phyloP scores from a whole-genome alignment of 2,329 filamentous ascomycete species.

The Laburnicola sp. region DNA sequence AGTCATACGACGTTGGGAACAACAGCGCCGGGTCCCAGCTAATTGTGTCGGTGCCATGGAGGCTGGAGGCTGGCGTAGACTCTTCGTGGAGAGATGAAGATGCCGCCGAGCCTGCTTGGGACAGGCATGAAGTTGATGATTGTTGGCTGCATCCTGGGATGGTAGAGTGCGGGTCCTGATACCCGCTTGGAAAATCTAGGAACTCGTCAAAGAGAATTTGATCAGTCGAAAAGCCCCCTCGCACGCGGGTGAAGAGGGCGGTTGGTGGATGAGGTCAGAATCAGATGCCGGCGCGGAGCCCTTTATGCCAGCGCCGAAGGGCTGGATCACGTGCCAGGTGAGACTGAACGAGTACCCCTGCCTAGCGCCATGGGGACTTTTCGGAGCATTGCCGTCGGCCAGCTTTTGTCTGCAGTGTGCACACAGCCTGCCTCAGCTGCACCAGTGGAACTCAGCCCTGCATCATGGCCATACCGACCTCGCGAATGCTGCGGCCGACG shows the following conservation, averaged over 20 bases:
- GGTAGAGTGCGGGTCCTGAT: slow-evolving; percentile 36
- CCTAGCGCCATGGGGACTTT: slow-evolving; percentile 7
- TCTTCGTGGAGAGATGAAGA: slow-evolving; percentile 36
- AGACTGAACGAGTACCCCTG: slow-evolving; percentile 1
- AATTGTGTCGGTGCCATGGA: slow-evolving; percentile 30
- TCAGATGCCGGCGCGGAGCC: slow-evolving; percentile 16
- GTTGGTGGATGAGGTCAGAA: slow-evolving; percentile 28
- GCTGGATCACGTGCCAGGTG: slow-evolving; percentile 6
- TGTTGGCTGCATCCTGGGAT: slow-evolving; percentile 39
- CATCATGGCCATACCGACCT: slow-evolving; percentile 36
- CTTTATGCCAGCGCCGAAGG: slow-evolving; percentile 21
- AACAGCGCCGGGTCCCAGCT: slow-evolving; percentile 34
- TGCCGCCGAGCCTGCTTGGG: slow-evolving; percentile 20
- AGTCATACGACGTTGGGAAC: slow-evolving; percentile 28
- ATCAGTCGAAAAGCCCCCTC: slow-evolving; percentile 36
- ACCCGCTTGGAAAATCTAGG: slow-evolving; percentile 43
- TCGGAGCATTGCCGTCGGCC: slow-evolving; percentile 3
- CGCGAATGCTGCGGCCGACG: slow-evolving; percentile 31
- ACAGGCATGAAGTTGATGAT: slow-evolving; percentile 25
- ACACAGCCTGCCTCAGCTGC: no score
- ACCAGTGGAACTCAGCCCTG: slow-evolving; percentile 21
- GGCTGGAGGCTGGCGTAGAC: slow-evolving; percentile 24
- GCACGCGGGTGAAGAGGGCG: slow-evolving; percentile 42
- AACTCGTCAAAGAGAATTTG: slow-evolving; percentile 45
- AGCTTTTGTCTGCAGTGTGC: slow-evolving; percentile 25